Base-by-base conservation (phyloP, 2,329 filamentous ascomycete species). In the Stromatinia cepivora region DNA sequence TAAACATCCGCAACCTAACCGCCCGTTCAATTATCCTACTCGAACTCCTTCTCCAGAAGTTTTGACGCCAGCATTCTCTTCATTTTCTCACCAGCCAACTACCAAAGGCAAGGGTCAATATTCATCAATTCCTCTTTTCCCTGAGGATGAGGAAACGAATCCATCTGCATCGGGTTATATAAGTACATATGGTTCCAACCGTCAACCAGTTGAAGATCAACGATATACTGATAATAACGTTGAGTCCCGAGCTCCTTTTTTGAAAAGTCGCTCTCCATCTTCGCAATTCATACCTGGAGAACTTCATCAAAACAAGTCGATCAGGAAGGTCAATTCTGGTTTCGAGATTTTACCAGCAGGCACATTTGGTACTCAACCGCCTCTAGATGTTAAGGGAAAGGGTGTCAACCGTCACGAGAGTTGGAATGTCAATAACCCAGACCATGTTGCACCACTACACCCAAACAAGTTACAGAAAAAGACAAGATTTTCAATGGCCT, bases 331-430 rank as follows among this genome's bases (percentile, higher is more conserved):
- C 34, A 81, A 82, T 72, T 74, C 77, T 7, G 79, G 77, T 0
- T 81, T 82, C 53, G 79, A 81, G 69, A 73, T 82, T 13, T 71
- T 81, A 13, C 80, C 80, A 17, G 80, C 79, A 9, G 81, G 81
- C 15, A 81, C 80, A 17, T 66, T 81, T 78, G 76, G 73, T 11
- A 56, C 63, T 31, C 71, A 71, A 34, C 22, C 68, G 28, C n/a
- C 34, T 2, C 31, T 52, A 8, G 72, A 74, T 42, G 39, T 71
- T 17, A 71, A 71, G 46, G 67, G 70, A n/a, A 72, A 70, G 52
- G 69, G 70, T 7, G 53, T 63, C 11, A 67, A 70, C 7, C 56
- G 65, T 39, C 61, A 53, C 13, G 71, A 69, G 22, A 66, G 69
- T n/a, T 70, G 48, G 72, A 70, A 46, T 39, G 58, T 48, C 20